Base-by-base conservation (phyloP, 1,284 basidiomycete genomes). In the Tylopilus sp. region DNA sequence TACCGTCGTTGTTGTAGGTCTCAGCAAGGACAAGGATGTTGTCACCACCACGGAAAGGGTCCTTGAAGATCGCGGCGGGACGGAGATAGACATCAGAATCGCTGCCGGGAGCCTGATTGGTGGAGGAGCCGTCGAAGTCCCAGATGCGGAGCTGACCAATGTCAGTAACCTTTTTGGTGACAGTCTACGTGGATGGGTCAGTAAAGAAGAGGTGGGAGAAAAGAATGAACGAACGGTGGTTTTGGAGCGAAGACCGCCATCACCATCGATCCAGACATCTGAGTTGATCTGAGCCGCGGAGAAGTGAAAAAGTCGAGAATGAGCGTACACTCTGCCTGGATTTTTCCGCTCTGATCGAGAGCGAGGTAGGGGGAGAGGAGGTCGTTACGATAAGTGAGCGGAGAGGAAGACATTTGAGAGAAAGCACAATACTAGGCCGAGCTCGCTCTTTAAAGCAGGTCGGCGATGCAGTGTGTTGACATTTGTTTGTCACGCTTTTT, bases 41-140 rank as follows among this genome's bases (percentile, higher is more conserved):
- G 77, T 95, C 87, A 56, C 96, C 96, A 45, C 93, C 89, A 64
- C 97, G 94, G 94, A 99, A 99, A 48, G 97, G 97, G 70, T 99
- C 97, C 66, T 90, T 95, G 87, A 97, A 99, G 76, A 95, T 95
- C 64, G 95, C 86, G 54, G 85, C 93, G 46, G 97, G 97, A 59
- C 96, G 92, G 59, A 99, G 92, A 77, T 94, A 97, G 76, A 99
- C 89, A 68, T 99, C 97, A 28, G 97, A 99, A 77, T 99, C 90
- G 66, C 79, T 68, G 40, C 94, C 95, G 38, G 94, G 93, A 50
- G 95, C 96, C 74, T 97, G 95, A 72, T 91, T 91, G 66, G 94
- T 97, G 38, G 92, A 96, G 40, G 94, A 97, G 60, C 96, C 96
- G 72, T 99, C 96, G 68, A 99, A 99, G 80, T 99, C 97, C 96